phyloP scores from a whole-genome alignment of 257 asterid species.

The Plectranthus barbatus region DNA sequence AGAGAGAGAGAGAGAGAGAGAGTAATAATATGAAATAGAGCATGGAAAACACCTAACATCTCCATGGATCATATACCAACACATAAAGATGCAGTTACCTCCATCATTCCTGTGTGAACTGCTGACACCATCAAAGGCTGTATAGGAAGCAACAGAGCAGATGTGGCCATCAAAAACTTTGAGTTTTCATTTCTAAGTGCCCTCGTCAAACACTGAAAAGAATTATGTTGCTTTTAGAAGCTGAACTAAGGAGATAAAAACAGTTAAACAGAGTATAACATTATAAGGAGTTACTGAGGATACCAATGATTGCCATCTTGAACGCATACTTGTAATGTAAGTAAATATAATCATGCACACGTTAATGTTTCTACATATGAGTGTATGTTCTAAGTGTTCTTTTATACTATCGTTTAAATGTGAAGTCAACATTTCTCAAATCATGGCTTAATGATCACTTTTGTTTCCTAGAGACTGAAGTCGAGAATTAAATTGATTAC shows the following conservation, averaged over 20 bases:
- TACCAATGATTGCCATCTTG: background rate
- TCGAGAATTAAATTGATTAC: background rate
- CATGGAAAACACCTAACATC: background rate
- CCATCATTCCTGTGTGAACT: constrained; percentile 96
- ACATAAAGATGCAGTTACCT: constrained; percentile 38
- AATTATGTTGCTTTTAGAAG: background rate
- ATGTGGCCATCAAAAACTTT: constrained; percentile 74
- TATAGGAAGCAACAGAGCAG: constrained; percentile 75
- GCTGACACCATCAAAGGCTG: constrained; percentile 95
- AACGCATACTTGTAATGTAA: background rate
- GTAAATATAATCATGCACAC: background rate
- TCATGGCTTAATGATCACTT: background rate
- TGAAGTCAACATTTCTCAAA: background rate
- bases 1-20: background rate
- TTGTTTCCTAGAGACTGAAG: background rate
- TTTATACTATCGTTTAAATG: background rate
- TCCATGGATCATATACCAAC: background rate
- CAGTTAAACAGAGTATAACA: background rate
- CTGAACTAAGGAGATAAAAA: background rate
- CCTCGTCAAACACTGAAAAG: constrained; percentile 74
- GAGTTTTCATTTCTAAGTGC: constrained; percentile 78
- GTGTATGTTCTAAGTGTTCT: background rate
- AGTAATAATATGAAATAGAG: too few species aligned
- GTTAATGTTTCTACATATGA: background rate
- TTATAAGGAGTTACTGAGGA: background rate